A percentile compares a stretch with the other conserved stretches of the same genome.
These are phyloP conservation scores for Gossypium thurberi DNA, from an alignment of 345 rosid species.

Conservation along the genomic window DNA sequence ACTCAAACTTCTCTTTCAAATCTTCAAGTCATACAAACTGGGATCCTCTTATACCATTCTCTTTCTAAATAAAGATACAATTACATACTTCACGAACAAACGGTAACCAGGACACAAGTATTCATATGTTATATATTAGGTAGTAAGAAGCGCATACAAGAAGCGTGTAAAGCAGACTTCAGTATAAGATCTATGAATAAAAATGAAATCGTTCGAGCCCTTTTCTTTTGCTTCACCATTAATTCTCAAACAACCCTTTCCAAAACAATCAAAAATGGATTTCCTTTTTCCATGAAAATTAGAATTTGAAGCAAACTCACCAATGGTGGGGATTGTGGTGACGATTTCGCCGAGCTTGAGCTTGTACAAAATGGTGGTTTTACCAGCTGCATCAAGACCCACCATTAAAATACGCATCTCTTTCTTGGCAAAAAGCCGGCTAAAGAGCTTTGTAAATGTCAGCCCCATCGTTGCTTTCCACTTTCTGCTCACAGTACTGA, in stretches of 20 bases:
- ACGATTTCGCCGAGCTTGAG: conserved; percentile 82
- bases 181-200: background rate
- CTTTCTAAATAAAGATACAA: background rate
- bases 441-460: conserved; percentile 53
- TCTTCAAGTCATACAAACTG: background rate
- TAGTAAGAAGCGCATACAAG: background rate
- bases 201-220: background rate
- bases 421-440: no score
- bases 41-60: background rate
- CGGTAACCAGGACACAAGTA: background rate
- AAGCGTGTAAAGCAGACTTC: background rate
- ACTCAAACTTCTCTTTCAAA: background rate
- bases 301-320: conserved; percentile 29
- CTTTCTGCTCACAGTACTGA: background rate
- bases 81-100: background rate
- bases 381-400: no score
- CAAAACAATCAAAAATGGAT: background rate
- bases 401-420: no score
- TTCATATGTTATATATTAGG: background rate
- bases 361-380: conserved; percentile 63
- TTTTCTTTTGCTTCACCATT: background rate
- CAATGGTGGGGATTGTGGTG: conserved; percentile 76
- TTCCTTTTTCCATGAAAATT: background rate
- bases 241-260: background rate
- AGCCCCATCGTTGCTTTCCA: conserved; percentile 43